Percentiles rank a stretch among this genome's conserved stretches.
Conservation (phyloP, 441 rosid genomes). For the Biscutella auriculata region DNA sequence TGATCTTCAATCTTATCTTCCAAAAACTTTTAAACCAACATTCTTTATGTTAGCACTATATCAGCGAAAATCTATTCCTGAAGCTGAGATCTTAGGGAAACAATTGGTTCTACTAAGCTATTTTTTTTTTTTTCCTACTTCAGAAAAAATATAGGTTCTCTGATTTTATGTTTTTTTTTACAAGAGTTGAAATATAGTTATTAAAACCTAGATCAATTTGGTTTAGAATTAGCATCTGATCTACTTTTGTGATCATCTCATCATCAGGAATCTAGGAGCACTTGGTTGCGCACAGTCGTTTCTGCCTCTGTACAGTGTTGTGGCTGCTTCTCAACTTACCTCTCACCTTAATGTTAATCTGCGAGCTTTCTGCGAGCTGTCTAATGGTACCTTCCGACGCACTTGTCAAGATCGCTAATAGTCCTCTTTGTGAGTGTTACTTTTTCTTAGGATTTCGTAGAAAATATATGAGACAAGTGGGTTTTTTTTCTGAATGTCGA, state of each 20-base stretch:
- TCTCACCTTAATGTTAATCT: conserved; percentile 54
- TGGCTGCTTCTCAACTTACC: conserved; percentile 35
- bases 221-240: background rate
- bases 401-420: conserved; percentile 96
- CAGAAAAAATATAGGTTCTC: background rate
- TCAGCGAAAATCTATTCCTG: too few species aligned
- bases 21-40: too few species aligned
- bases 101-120: too few species aligned
- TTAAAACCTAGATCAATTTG: background rate
- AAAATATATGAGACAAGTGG: background rate
- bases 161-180: background rate
- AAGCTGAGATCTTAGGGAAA: too few species aligned
- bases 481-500: background rate
- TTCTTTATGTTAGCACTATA: too few species aligned
- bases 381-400: conserved; percentile 91
- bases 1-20: too few species aligned
- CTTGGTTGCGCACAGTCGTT: conserved; percentile 65
- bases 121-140: too few species aligned
- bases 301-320: conserved; percentile 46
- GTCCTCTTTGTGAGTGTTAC: conserved; percentile 80
- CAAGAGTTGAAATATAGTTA: background rate
- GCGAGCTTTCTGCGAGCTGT: conserved; percentile 83
- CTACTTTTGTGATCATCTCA: background rate
- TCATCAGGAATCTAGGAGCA: conserved; percentile 57
- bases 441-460: conserved; percentile 34